These are phyloP conservation scores for Gentiana macrophylla DNA, from an alignment of 257 asterid genomes.

Conservation along the genomic window DNA sequence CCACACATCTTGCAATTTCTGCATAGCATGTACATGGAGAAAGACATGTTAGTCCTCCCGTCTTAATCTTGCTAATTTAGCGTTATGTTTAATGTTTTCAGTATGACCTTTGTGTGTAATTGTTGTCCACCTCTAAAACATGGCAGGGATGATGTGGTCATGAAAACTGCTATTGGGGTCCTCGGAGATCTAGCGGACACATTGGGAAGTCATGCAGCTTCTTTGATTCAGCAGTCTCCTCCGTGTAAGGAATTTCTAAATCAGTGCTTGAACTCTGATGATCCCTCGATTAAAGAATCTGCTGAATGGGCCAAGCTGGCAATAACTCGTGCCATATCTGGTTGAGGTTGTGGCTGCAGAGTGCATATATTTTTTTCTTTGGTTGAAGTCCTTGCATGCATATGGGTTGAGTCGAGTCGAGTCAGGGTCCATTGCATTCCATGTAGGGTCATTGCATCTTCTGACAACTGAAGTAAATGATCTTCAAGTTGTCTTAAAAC, in stretches of 20 bases:
- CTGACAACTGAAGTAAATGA: constrained; percentile 35
- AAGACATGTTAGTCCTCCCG: neutral
- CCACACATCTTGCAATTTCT: constrained; percentile 65
- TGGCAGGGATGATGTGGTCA: constrained; percentile 63
- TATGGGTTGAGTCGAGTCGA: constrained; percentile 71
- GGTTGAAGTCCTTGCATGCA: constrained; percentile 55
- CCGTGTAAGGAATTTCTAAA: constrained; percentile 41
- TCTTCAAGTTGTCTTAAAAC: constrained; percentile 58
- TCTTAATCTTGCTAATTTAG: neutral
- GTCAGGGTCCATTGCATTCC: constrained; percentile 57
- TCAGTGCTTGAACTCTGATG: constrained; percentile 77
- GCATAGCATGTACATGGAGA: constrained; percentile 59
- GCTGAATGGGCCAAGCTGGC: constrained; percentile 87
- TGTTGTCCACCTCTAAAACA: constrained; percentile 2
- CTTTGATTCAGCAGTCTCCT: constrained; percentile 38
- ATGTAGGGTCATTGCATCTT: constrained; percentile 51
- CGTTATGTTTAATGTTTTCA: neutral
- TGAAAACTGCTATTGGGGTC: constrained; percentile 78
- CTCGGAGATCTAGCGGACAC: constrained; percentile 91
- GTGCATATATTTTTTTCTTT: constrained; percentile 28
- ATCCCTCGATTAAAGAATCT: constrained; percentile 69
- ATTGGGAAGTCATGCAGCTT: constrained; percentile 55
- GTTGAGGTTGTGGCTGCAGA: constrained; percentile 7
- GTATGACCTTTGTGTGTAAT: constrained; percentile 1
- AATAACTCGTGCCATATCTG: constrained; percentile 42